A percentile compares a stretch with the other conserved stretches of the same genome.
These are phyloP conservation scores for Verticillium nonalfalfae DNA, from an alignment of 2,329 filamentous ascomycete genomes.

Conservation along the genomic window DNA sequence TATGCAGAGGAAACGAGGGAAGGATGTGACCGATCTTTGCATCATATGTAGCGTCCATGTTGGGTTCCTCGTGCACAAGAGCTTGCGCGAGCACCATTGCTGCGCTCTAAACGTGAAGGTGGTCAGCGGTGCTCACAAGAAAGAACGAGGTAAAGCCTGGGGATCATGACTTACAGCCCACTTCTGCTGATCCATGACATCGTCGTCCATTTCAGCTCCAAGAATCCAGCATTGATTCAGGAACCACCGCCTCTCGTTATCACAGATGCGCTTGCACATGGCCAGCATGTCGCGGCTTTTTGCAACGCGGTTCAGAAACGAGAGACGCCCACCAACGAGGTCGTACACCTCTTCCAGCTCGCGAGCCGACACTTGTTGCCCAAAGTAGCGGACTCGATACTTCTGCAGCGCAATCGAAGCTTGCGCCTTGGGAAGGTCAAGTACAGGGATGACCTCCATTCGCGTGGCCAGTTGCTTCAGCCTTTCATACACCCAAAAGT, in stretches of 20 bases:
- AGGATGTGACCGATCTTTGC: conserved; percentile 8
- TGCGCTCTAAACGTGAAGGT: conserved; percentile 53
- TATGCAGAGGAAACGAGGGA: conserved; percentile 54
- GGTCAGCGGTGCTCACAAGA: not conserved
- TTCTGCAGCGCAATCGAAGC: conserved; percentile 71
- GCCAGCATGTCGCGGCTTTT: conserved; percentile 73
- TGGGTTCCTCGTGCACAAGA: conserved; percentile 74
- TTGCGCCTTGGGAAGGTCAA: conserved; percentile 72
- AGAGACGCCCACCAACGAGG: conserved; percentile 78
- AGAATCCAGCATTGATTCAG: conserved; percentile 72
- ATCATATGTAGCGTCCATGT: conserved; percentile 27
- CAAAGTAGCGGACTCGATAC: conserved; percentile 76
- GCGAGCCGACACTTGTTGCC: conserved; percentile 47
- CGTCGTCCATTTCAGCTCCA: conserved; percentile 77
- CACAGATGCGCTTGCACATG: conserved; percentile 68
- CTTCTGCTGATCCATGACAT: conserved; percentile 98
- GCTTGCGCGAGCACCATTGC: conserved; percentile 91
- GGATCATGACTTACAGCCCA: conserved; percentile 62
- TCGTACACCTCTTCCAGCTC: conserved; percentile 76
- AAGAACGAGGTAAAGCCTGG: not conserved
- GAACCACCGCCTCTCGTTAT: conserved; percentile 70
- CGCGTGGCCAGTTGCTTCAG: conserved; percentile 87
- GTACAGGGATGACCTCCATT: conserved; percentile 87
- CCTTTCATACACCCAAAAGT: conserved; percentile 97
- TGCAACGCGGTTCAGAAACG: conserved; percentile 86